A percentile compares a stretch with the other conserved stretches of the same genome.
These are phyloP conservation scores for Aegilops sharonensis DNA, from an alignment of 176 grass and related monocot genomes.

Conservation along the genomic window DNA sequence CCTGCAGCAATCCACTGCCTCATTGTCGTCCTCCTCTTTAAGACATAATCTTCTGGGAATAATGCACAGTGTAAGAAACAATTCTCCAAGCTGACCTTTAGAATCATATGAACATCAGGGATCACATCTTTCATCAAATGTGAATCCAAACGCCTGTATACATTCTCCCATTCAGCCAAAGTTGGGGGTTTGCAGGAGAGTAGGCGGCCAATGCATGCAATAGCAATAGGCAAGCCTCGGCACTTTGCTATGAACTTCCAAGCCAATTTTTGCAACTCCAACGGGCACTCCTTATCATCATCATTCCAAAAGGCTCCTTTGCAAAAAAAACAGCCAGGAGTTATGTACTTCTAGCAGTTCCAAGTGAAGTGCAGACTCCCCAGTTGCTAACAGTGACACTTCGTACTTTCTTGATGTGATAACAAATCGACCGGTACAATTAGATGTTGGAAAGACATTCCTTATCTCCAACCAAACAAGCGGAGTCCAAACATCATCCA, in stretches of 20 bases:
- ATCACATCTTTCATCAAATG: neutral
- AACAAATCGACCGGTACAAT: neutral
- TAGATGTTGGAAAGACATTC: neutral
- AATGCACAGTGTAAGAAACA: neutral
- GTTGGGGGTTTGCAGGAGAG: neutral
- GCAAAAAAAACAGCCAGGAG: neutral
- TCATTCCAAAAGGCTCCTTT: neutral
- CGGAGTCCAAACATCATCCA: slow-evolving; percentile 4
- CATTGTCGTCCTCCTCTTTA: neutral
- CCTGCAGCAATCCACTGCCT: neutral
- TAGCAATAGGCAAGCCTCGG: slow-evolving; percentile 12
- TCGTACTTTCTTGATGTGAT: slow-evolving; percentile 13
- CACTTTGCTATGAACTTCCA: neutral
- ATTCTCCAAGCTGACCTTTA: slow-evolving; percentile 15
- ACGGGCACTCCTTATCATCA: neutral
- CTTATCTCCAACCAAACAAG: neutral
- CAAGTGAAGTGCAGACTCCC: neutral
- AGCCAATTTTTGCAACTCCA: neutral
- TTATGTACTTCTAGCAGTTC: neutral
- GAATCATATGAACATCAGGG: neutral
- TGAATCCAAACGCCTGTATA: neutral
- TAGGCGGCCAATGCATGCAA: neutral
- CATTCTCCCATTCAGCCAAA: neutral
- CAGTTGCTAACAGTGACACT: neutral
- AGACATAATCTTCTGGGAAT: neutral